Percentiles rank a stretch among this genome's conserved stretches.
These are phyloP conservation scores for Silene uniflora DNA, from an alignment of 148 eudicot species.

Conservation along the genomic window DNA sequence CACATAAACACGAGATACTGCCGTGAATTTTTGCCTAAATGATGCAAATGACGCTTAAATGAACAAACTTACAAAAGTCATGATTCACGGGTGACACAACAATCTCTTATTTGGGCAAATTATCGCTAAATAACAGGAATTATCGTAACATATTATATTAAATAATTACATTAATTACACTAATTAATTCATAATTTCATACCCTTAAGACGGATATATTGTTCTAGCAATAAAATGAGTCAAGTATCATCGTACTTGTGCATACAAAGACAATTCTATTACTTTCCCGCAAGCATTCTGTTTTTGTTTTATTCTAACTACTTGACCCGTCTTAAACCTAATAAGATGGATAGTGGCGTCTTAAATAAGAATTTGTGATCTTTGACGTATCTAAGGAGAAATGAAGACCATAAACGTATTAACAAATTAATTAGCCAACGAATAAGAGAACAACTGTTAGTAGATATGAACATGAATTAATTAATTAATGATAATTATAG, in stretches of 20 bases:
- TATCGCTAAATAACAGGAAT: conserved; percentile 17
- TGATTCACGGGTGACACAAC: conserved; percentile 14
- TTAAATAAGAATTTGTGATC: neutral
- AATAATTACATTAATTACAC: neutral
- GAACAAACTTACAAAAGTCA: conserved; percentile 5
- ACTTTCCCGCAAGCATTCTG: no score
- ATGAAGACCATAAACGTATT: neutral
- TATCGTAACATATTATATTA: neutral
- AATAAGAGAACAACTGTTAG: neutral
- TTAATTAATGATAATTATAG: conserved; percentile 9
- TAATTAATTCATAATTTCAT: neutral
- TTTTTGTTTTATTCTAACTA: no score
- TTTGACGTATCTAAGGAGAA: conserved; percentile 20
- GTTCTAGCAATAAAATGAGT: no score
- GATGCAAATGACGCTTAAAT: neutral
- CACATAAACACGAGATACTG: neutral
- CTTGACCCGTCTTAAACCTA: no score
- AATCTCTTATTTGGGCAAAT: conserved; percentile 21
- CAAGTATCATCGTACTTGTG: no score
- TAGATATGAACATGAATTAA: neutral
- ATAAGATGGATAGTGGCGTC: no score
- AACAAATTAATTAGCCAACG: conserved; percentile 8
- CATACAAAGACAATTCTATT: no score
- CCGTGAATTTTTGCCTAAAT: conserved; percentile 8
- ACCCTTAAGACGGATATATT: no score